A percentile compares a stretch with the other conserved stretches of the same genome.
Evolutionary conservation across 371 early-diverging fungal species (phyloP).

Genomic region (Coemansia sp.): DNA sequence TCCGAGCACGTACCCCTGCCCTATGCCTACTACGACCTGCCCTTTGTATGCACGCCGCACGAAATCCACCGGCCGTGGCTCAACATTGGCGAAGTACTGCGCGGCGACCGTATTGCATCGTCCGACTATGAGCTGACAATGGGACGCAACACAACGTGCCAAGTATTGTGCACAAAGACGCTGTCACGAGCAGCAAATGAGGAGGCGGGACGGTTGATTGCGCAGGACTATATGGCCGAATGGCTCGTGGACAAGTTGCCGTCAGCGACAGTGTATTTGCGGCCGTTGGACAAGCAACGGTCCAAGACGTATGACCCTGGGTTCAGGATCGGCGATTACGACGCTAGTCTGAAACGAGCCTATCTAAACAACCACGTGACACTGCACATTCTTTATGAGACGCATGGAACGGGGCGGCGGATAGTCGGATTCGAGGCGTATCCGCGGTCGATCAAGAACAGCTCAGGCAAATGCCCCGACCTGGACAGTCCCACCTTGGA

Average conservation of each 20-base stretch:
- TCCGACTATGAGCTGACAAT: conserved; percentile 56
- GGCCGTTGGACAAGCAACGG: conserved; percentile 7
- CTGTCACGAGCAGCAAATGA: conserved; percentile 52
- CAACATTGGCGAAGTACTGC: conserved; percentile 75
- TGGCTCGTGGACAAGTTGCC: conserved; percentile 69
- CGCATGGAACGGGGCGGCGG: conserved; percentile 29
- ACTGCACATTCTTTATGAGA: conserved; percentile 59
- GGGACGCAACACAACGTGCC: conserved; percentile 54
- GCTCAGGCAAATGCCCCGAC: conserved; percentile 26
- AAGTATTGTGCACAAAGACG: conserved; percentile 53
- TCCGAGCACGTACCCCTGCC: conserved; percentile 67
- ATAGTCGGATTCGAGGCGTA: conserved; percentile 67
- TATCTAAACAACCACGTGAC: conserved; percentile 62
- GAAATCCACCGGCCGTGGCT: conserved; percentile 58
- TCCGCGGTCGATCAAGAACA: conserved; percentile 54
- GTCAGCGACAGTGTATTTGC: conserved; percentile 54
- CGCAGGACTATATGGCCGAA: conserved; percentile 60
- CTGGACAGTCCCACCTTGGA: not conserved
- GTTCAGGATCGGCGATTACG: conserved; percentile 55
- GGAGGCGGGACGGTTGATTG: conserved; percentile 55
- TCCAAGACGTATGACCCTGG: conserved; percentile 58
- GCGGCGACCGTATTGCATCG: conserved; percentile 76
- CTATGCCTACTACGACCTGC: conserved; percentile 66
- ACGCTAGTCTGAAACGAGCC: conserved; percentile 38
- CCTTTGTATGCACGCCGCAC: conserved; percentile 69